Conservation (phyloP, 2,329 filamentous ascomycete species). For the Fusarium albidum region DNA sequence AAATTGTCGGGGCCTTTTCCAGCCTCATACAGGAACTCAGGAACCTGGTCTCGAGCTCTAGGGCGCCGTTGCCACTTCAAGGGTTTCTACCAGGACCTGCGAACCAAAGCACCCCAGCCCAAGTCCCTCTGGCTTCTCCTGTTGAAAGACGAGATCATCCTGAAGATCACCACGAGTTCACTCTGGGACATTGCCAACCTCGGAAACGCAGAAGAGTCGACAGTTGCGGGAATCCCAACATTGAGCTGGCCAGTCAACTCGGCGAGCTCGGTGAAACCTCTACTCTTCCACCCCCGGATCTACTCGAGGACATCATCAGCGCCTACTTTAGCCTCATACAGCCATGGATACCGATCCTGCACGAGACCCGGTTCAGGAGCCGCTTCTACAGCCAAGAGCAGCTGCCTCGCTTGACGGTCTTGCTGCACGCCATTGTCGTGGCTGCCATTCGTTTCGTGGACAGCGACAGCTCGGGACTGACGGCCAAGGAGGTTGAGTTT, state of each 20-base stretch:
- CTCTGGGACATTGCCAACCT: constrained; percentile 1
- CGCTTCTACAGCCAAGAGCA: constrained; percentile 32
- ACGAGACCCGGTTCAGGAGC: constrained; percentile 33
- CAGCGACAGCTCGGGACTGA: not conserved
- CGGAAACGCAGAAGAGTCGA: constrained; percentile 32
- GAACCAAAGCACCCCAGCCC: constrained; percentile 9
- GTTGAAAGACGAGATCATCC: not conserved
- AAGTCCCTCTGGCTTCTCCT: not conserved
- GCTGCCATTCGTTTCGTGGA: constrained; percentile 32
- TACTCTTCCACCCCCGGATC: constrained; percentile 22
- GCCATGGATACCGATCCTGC: constrained; percentile 33
- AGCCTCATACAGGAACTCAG: constrained; percentile 29
- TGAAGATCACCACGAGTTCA: not conserved
- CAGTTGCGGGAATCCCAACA: constrained; percentile 35
- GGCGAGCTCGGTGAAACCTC: constrained; percentile 14
- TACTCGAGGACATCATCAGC: constrained; percentile 32
- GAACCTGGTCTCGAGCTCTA: constrained; percentile 14
- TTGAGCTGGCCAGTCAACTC: constrained; percentile 29
- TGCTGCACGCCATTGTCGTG: constrained; percentile 33
- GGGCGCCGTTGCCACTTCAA: not conserved
- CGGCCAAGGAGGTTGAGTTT: constrained; percentile 3
- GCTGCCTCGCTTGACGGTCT: constrained; percentile 16
- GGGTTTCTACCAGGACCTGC: not conserved
- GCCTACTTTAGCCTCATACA: constrained; percentile 33
- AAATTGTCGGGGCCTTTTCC: constrained; percentile 26